Evolutionary conservation across 805 yeast species (phyloP).

Genomic region (Wickerhamomyces chaumierensis): DNA sequence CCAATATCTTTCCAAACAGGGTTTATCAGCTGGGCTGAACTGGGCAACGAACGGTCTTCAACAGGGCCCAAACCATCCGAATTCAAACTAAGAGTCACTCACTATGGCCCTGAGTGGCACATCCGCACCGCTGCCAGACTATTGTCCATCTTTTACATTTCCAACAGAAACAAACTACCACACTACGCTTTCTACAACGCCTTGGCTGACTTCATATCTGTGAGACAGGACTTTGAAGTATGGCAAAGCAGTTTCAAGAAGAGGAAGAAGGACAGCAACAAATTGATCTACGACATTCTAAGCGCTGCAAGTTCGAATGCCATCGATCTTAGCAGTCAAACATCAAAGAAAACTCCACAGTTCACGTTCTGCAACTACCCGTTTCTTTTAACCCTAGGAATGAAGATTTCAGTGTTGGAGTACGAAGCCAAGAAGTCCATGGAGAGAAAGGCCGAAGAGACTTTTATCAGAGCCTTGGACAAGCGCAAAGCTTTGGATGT

Average conservation of each 20-base stretch:
- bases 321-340: neutral
- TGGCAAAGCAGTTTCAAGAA: conserved; percentile 47
- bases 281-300: conserved; percentile 7
- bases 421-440: conserved; percentile 71
- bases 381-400: conserved; percentile 68
- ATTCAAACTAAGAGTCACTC: conserved; percentile 33
- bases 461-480: conserved; percentile 67
- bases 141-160: conserved; percentile 41
- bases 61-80: conserved; percentile 5
- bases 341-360: conserved; percentile 10
- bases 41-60: neutral
- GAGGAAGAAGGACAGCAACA: conserved; percentile 2
- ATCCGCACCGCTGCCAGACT: conserved; percentile 54
- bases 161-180: conserved; percentile 29
- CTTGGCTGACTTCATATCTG: conserved; percentile 68
- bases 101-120: conserved; percentile 79
- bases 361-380: conserved; percentile 77
- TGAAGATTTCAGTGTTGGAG: conserved; percentile 71
- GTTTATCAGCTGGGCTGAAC: neutral
- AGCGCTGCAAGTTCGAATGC: conserved; percentile 7
- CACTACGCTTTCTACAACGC: conserved; percentile 53
- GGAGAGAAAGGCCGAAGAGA: conserved; percentile 85
- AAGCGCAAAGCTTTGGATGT: conserved; percentile 52
- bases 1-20: conserved; percentile 2
- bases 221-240: conserved; percentile 68